Base-by-base conservation (phyloP, 2,329 filamentous ascomycete species). In the Fusarium sp. region DNA sequence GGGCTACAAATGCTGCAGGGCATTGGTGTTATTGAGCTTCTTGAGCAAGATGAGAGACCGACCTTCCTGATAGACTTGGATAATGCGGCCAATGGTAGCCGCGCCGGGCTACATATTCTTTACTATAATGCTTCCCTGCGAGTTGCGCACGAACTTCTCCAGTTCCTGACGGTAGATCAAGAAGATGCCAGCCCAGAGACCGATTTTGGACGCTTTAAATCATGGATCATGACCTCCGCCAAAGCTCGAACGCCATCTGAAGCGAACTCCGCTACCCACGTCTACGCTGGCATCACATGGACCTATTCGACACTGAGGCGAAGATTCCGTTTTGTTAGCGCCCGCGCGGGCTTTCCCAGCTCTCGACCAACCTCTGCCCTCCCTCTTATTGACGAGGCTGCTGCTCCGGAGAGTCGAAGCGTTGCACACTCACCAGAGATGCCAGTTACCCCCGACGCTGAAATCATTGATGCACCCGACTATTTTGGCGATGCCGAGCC, bases 41-140 rank as follows among this genome's bases (percentile, higher is more conserved):
- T 97, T 45, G 93, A 96, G 78, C 89, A 93, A 74, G 94, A 97
- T 79, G 90, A 92, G 59, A 86, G 94, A 56, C 94, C 93, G 4
- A 94, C 92, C 0, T 94, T 96, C 76, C 88, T 96, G 47, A 86
- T 96, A 37, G 93, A 96, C 77, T 82, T 94, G 60, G 85, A 86
- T 9, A 90, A 92, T 76, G 81, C 86, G 2, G 81, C 83, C n/a
- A 92, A 91, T 74, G 86, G 85, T 56, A 84, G 83, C 25, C 84
- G 87, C 1, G 87, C 87, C 0, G 85, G 86, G 2, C 81, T 95
- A 40, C 86, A 89, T 33, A 86, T 94, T 9, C 75, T 94, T 0
- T 95, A 93, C 79, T 88, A 89, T 33, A 97, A 96, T 79, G 85
- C 87, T 11, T 88, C 92, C 4, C 83, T 96, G 63, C 89, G 91